Evolutionary conservation across 1,139 yeast species (phyloP), one percentile per base, ranked within the genome.

Genomic region (Keqinozyma sinolaborantium): DNA sequence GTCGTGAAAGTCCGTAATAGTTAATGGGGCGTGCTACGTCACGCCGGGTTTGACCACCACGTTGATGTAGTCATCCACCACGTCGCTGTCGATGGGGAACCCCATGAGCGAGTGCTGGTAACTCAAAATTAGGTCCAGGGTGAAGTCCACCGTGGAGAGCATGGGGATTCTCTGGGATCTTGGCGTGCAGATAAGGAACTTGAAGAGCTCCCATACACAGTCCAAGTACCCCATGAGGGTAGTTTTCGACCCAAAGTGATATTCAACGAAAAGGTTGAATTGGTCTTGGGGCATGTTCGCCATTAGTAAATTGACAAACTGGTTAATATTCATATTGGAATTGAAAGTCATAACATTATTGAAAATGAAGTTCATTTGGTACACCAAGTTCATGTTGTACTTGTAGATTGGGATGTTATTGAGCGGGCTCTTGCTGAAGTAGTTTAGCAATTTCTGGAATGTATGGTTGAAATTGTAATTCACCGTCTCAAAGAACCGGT

Each of bases 191-290:
- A 40, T 39, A 30, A 61, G 30, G 36, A 47, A 54, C 16, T 40
- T 43, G 31, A 62, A 50, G 11, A 61, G 46, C 20, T 50, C 61
- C 55, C 58, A 56, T 2, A 60, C 34, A 32, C 51, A 55, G 23
- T 47, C 55, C 9, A 51, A 36, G 33, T 63, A 62, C 25, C 50
- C 36, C 5, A 40, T 35, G 32, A 60, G 45, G 26, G 54, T 53
- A n/a, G 53, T 59, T 30, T 41, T 41, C 23, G 63, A 56, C 1
- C 69, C 70, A 41, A 58, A 61, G 35, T 47, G 53, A 11, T 38
- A 30, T 30, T 57, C 45, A 10, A 51, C 33, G 20, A 58, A 41
- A 14, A 47, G 29, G n/a, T 43, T 42, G 47, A 51, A 47, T 19
- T 38, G 30, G 5, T 24, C 30, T 2, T 18, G 13, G 9, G 38